Conservation (phyloP, 208 protist species). For the Wallacemonas sp. region DNA sequence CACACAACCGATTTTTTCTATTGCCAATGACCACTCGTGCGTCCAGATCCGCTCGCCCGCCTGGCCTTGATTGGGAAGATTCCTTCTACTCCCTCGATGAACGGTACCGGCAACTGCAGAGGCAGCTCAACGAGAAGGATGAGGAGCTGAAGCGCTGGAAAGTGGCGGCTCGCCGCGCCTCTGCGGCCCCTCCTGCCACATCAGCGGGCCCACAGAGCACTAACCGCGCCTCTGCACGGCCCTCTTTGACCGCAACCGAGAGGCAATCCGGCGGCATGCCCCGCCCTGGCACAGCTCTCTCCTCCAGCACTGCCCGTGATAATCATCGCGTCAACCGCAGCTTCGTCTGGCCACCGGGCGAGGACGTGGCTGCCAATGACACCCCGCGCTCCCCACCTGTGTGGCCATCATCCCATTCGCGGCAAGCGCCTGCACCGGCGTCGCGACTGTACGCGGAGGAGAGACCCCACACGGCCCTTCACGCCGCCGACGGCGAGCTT, state of each 20-base stretch:
- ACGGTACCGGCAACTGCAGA: constrained; percentile 77
- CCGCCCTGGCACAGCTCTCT: neutral
- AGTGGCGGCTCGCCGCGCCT: constrained; percentile 42
- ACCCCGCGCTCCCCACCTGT: too few relatives aligned
- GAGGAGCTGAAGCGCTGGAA: constrained; percentile 77
- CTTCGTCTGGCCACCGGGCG: neutral
- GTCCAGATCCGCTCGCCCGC: constrained; percentile 32
- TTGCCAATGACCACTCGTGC: neutral
- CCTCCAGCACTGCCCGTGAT: too few relatives aligned
- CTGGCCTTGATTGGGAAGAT: constrained; percentile 80
- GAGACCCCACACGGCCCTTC: too few relatives aligned
- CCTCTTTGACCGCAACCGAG: neutral
- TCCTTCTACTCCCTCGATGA: constrained; percentile 77
- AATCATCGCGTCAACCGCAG: neutral
- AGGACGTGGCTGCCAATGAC: neutral
- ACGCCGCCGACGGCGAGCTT: too few relatives aligned
- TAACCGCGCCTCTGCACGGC: neutral
- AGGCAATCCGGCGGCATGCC: neutral
- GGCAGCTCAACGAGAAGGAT: constrained; percentile 63
- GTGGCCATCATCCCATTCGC: neutral
- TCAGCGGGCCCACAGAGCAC: neutral
- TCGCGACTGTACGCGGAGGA: neutral
- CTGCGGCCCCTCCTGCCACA: constrained; percentile 1
- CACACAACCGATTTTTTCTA: neutral
- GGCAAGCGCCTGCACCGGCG: neutral